Evolutionary conservation across 2,329 filamentous ascomycete species (phyloP).

Genomic region (Ascochyta viciae-villosae): DNA sequence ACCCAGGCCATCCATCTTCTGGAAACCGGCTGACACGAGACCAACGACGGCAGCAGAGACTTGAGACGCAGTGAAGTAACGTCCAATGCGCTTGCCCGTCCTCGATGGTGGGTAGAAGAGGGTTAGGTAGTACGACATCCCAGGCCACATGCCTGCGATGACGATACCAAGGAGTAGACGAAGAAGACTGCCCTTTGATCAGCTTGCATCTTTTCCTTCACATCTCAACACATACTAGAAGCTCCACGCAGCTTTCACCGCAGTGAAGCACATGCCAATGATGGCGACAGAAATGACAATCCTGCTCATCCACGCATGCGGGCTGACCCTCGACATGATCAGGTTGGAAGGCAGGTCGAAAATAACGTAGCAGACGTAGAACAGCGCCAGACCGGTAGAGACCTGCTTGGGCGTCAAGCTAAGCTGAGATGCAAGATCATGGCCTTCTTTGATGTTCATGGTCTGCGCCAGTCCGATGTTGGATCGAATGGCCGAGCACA

Average conservation of each 20-base stretch:
- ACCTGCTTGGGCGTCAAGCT: conserved; percentile 76
- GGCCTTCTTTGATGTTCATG: conserved; percentile 76
- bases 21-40: conserved; percentile 88
- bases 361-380: conserved; percentile 91
- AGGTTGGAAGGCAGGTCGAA: conserved; percentile 91
- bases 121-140: conserved; percentile 91
- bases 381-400: conserved; percentile 83
- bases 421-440: conserved; percentile 78
- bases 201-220: not conserved
- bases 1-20: conserved; percentile 81
- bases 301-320: conserved; percentile 88
- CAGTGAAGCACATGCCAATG: conserved; percentile 83
- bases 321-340: conserved; percentile 83
- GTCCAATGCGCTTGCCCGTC: conserved; percentile 85
- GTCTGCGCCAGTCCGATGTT: conserved; percentile 95
- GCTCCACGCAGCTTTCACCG: conserved; percentile 82
- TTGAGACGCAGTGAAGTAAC: conserved; percentile 88
- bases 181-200: conserved; percentile 61
- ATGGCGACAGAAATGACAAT: conserved; percentile 88
- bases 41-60: conserved; percentile 89
- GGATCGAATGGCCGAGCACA: conserved; percentile 89
- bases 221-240: conserved; percentile 66
- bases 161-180: conserved; percentile 85
- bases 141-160: conserved; percentile 93
- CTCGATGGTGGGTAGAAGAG: conserved; percentile 89